These are phyloP conservation scores for Westerdykella sp. DNA, from an alignment of 2,329 filamentous ascomycete species.

Conservation along the genomic window DNA sequence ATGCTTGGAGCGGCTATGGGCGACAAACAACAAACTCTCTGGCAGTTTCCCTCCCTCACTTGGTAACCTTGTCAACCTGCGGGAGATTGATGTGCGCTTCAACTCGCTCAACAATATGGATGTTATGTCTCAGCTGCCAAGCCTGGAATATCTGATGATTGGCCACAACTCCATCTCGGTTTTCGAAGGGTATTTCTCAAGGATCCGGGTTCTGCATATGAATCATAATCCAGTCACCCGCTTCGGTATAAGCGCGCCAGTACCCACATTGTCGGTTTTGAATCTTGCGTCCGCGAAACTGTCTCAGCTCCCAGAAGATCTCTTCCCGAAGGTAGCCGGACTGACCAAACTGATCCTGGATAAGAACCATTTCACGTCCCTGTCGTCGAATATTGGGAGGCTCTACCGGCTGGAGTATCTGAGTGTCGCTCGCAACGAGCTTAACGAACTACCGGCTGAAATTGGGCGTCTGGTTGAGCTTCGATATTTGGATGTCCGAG, in stretches of 20 bases:
- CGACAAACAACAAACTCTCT: slow-evolving; percentile 86
- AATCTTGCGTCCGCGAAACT: slow-evolving; percentile 90
- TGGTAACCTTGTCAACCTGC: slow-evolving; percentile 66
- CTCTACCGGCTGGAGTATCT: slow-evolving; percentile 80
- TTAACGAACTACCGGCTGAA: slow-evolving; percentile 76
- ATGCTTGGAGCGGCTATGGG: slow-evolving; percentile 81
- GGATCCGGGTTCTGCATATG: slow-evolving; percentile 74
- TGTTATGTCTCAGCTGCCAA: slow-evolving; percentile 74
- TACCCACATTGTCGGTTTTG: slow-evolving; percentile 76
- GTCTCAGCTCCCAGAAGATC: slow-evolving; percentile 75
- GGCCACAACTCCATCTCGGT: slow-evolving; percentile 91
- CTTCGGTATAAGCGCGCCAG: slow-evolving; percentile 71
- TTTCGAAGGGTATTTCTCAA: slow-evolving; percentile 82
- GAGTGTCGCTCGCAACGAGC: slow-evolving; percentile 86
- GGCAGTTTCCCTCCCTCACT: slow-evolving; percentile 70
- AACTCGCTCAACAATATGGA: slow-evolving; percentile 87
- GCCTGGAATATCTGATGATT: slow-evolving; percentile 78
- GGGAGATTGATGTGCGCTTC: slow-evolving; percentile 91
- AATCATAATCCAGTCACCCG: slow-evolving; percentile 95
- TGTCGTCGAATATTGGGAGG: slow-evolving; percentile 79
- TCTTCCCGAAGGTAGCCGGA: slow-evolving; percentile 82
- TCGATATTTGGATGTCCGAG: slow-evolving; percentile 77
- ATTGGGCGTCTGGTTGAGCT: slow-evolving; percentile 84
- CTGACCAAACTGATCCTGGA: slow-evolving; percentile 84
- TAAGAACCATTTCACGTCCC: slow-evolving; percentile 89